Base-by-base conservation (phyloP, 2,329 filamentous ascomycete genomes). In the Ophiostoma tasmaniense region DNA sequence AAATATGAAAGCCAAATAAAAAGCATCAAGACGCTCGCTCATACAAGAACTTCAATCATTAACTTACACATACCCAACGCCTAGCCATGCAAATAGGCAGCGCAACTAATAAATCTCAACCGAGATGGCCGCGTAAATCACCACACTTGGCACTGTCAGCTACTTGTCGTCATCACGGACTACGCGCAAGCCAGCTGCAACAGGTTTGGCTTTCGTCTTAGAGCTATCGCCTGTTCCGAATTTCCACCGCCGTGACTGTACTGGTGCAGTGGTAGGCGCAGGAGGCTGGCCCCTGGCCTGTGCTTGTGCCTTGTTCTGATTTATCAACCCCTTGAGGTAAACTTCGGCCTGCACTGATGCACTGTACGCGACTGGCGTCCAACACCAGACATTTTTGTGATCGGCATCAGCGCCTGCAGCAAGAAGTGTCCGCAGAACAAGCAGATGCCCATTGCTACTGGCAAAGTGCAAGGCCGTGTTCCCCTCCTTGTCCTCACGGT, bases 391-490 rank as follows among this genome's bases (percentile, higher is more conserved):
- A 75, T 96, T 96, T 73, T 84, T 83, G 68, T 86, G 86, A 68
- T 89, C 83, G 0, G 90, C 86, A 73, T 93, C 89, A 0, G 92
- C 91, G 13, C 92, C 92, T 0, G 90, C 91, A 2, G 90, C 88
- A 14, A 96, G 82, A 67, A 96, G 81, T 45, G 92, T 90, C 61
- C 92, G 83, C 68, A 96, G 79, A 0, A 91, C 90, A 68, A 93
- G 87, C 64, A 96, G 78, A 73, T 94, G 90, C 1, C 92, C 92
- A 74, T 91, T 91, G 64, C 90, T 90, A 74, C 88, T 92, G 14
- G 93, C 93, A 79, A 95, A 93, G 79, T 96, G 92, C 61, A 96
- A 81, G 0, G 92, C 90, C 2, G 92, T 96, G 76, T 96, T 95
- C n/a, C 92, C 92, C 70, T 90, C 85, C 1, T 83, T 75, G 75